Base-by-base conservation (phyloP, 495 filamentous ascomycete species). In the Trichoderma virens region DNA sequence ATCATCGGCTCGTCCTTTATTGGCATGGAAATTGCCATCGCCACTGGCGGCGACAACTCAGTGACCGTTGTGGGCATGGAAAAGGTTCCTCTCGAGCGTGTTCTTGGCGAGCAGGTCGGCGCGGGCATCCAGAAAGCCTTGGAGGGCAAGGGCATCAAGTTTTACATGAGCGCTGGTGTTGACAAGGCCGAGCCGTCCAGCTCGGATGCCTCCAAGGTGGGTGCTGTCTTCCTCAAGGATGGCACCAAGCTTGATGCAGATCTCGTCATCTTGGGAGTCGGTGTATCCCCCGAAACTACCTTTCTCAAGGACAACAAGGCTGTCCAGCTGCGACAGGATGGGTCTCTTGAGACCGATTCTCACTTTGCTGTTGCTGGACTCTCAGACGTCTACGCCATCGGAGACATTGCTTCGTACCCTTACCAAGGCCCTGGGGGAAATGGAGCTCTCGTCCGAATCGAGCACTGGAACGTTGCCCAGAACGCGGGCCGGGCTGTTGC, bases 381-480 rank as follows among this genome's bases (percentile, higher is more conserved):
- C 1, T 81, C 88, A 61, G 87, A 91, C 69, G 93, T 97, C 62
- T 98, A 90, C 71, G 94, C 94, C 43, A 88, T 98, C 66, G 94
- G 94, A 60, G 94, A 98, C 72, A 98, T 98, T 63, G 93, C 94
- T 8, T 94, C 92, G 1, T 97, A 91, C 71, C 93, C 93, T 0
- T 98, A 97, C 77, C 83, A 91, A 72, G 93, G 93, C 2, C 93
- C 93, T 0, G 91, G 90, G n/a, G 84, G 88, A 2, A 77, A 87
- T 66, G 89, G 90, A 62, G 80, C 78, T 5, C 79, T 79, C 30
- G 83, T 79, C 5, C 78, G 91, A 64, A 96, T 97, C 74, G 95
- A 98, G 79, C 94, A 98, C 73, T 98, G 93, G 93, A 92, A 97
- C 73, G 94, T 98, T 2, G 94, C 94, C 3, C 94, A 98, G 75